These are phyloP conservation scores for Colletotrichum lentis DNA, from an alignment of 2,329 filamentous ascomycete species.

Conservation along the genomic window DNA sequence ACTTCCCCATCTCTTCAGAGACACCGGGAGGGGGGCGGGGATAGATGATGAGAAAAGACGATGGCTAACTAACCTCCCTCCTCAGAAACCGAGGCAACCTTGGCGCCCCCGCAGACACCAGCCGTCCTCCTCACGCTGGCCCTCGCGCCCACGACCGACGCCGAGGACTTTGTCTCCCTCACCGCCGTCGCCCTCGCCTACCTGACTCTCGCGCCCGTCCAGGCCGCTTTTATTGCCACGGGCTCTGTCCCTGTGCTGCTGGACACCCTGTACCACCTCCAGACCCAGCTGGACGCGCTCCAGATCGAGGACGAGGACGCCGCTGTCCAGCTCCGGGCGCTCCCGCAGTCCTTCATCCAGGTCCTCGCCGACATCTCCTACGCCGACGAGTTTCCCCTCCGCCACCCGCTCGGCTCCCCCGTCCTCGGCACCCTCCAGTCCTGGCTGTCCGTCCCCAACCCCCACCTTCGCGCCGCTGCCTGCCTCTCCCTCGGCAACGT, in stretches of 20 bases:
- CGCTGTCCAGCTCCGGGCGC: conserved; percentile 54
- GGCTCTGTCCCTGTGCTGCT: conserved; percentile 56
- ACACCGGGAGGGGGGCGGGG: too few species aligned
- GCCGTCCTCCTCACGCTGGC: conserved; percentile 61
- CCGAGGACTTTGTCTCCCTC: conserved; percentile 63
- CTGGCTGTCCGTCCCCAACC: conserved; percentile 56
- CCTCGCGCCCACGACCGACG: conserved; percentile 53
- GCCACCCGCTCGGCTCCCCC: conserved; percentile 54
- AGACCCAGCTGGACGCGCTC: conserved; percentile 51
- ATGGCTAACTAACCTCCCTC: neutral
- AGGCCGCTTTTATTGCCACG: conserved; percentile 56
- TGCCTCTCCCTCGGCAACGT: conserved; percentile 70
- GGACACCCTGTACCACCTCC: conserved; percentile 57
- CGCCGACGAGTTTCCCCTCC: conserved; percentile 55
- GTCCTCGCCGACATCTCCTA: conserved; percentile 63
- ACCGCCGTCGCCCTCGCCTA: conserved; percentile 63
- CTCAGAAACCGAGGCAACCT: conserved; percentile 55
- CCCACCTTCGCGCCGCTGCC: conserved; percentile 62
- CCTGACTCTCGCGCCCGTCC: conserved; percentile 62
- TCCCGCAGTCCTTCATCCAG: conserved; percentile 61
- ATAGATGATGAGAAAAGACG: too few species aligned
- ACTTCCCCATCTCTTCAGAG: neutral
- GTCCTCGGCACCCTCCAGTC: conserved; percentile 53
- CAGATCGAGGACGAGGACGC: conserved; percentile 57
- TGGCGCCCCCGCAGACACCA: conserved; percentile 57